Evolutionary conservation across 257 asterid species (phyloP).

Genomic region (Capsicum rhomboideum): DNA sequence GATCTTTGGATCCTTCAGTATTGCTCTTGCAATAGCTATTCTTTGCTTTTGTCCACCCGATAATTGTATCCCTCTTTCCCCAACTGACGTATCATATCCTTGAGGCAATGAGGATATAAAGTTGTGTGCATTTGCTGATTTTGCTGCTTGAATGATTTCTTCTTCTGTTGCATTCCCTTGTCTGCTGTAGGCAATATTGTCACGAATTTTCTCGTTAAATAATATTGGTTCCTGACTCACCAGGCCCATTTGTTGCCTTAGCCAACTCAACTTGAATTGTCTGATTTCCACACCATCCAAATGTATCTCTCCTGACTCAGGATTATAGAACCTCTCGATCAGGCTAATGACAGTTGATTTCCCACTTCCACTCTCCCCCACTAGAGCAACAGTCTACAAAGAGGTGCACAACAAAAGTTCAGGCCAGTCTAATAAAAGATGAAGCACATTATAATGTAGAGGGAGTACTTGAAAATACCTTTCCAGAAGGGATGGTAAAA

Average conservation of each 20-base stretch:
- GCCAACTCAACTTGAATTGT: slow-evolving; percentile 51
- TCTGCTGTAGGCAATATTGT: slow-evolving; percentile 60
- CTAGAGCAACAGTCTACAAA: slow-evolving; percentile 61
- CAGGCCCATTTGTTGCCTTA: slow-evolving; percentile 67
- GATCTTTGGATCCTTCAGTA: slow-evolving; percentile 48
- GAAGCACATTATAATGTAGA: not conserved
- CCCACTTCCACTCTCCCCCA: slow-evolving; percentile 77
- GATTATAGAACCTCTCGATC: slow-evolving; percentile 64
- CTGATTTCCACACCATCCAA: slow-evolving; percentile 39
- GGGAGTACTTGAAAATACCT: slow-evolving; percentile 25
- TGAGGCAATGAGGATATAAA: slow-evolving; percentile 33
- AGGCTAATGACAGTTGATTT: slow-evolving; percentile 62
- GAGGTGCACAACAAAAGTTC: not conserved
- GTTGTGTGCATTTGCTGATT: slow-evolving; percentile 54
- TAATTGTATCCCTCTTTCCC: slow-evolving; percentile 52
- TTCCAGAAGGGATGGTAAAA: slow-evolving; percentile 57
- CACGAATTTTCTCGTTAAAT: slow-evolving; percentile 60
- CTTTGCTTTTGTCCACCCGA: slow-evolving; percentile 78
- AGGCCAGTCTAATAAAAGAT: not conserved
- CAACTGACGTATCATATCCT: too few relatives aligned
- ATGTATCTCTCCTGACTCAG: slow-evolving; percentile 36
- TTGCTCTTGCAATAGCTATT: slow-evolving; percentile 62
- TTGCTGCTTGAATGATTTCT: slow-evolving; percentile 52
- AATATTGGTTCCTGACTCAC: slow-evolving; percentile 79
- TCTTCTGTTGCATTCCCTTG: slow-evolving; percentile 47